Base-by-base conservation (phyloP, 2,329 filamentous ascomycete genomes). In the Pseudocercospora pini-densiflorae region DNA sequence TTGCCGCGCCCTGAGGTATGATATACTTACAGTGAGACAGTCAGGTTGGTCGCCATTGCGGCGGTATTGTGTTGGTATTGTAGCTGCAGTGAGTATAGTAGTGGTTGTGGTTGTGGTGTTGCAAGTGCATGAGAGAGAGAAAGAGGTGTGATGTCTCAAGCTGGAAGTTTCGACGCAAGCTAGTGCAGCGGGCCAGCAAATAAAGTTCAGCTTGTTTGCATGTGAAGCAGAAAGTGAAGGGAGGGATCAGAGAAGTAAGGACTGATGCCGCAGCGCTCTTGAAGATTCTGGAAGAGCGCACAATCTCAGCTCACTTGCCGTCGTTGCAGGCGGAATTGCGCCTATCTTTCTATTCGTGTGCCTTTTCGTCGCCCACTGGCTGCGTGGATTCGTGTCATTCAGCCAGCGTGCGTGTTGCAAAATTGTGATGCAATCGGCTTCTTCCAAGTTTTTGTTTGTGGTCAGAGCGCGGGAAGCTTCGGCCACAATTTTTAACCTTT, bases 1-100 rank as follows among this genome's bases (percentile, higher is more conserved):
- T 1, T 23, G 24, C 21, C 0, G 8, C 2, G 21, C 3, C 9
- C 40, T 49, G 19, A 21, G 16, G 21, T 19, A 7, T 19, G 1
- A 21, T 9, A 31, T 4, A 75, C 77, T 75, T 71, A 79, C 77
- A 79, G 72, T 57, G 75, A 72, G 19, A 76, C 74, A 19, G 70
- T 70, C 54, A 76, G 64, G 19, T 74, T 76, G 65, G 73, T 73
- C 53, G 72, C 71, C 73, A 75, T 74, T 36, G 59, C 55, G 61
- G 61, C 49, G 24, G 51, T 53, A 14, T 19, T 36, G 29, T 6
- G 3, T 16, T 43, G 33, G 31, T 24, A 7, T 27, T n/a, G 53
- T 8, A 31, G 33, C 49, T 53, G 36, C 40, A 24, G 12, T 58
- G 58, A 29, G 43, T 40, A 60, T 21, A 43, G 58, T 40, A 24